Conservation (phyloP, 225 moss, liverwort and hornwort species). For the Pleurozium schreberi region DNA sequence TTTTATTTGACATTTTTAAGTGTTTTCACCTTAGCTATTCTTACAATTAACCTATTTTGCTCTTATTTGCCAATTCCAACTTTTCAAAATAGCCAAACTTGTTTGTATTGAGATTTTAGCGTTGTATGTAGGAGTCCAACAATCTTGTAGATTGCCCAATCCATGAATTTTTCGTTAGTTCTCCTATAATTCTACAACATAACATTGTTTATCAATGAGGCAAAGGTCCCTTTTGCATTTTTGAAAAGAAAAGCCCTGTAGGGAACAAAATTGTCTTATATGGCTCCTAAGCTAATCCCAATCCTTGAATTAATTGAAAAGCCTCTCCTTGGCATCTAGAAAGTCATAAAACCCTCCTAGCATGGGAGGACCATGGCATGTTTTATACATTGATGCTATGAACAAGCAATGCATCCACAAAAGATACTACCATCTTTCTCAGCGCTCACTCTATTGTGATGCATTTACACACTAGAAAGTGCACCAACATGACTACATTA, state of each 20-base stretch:
- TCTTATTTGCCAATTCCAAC: not conserved
- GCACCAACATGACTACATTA: too few relatives aligned
- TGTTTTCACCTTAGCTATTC: not conserved
- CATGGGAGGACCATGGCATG: not conserved
- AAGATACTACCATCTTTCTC: too few relatives aligned
- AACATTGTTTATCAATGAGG: not conserved
- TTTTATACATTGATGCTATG: too few relatives aligned
- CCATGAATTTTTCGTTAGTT: not conserved
- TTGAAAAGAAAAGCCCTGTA: accelerated
- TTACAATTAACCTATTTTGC: not conserved
- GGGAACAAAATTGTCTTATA: not conserved
- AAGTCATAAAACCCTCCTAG: not conserved
- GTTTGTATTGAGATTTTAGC: not conserved
- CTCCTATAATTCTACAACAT: not conserved
- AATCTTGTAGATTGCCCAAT: not conserved
- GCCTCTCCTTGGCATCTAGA: too few relatives aligned
- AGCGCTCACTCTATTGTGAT: too few relatives aligned
- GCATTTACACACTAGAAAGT: too few relatives aligned
- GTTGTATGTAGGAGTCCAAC: accelerated
- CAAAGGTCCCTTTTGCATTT: not conserved
- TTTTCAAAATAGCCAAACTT: accelerated
- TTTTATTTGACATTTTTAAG: too few relatives aligned
- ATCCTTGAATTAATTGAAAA: not conserved
- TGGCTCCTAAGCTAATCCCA: accelerated
- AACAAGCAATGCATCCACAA: too few relatives aligned